Conservation (phyloP, 495 filamentous ascomycete species). For the Schizothecium vesticola region DNA sequence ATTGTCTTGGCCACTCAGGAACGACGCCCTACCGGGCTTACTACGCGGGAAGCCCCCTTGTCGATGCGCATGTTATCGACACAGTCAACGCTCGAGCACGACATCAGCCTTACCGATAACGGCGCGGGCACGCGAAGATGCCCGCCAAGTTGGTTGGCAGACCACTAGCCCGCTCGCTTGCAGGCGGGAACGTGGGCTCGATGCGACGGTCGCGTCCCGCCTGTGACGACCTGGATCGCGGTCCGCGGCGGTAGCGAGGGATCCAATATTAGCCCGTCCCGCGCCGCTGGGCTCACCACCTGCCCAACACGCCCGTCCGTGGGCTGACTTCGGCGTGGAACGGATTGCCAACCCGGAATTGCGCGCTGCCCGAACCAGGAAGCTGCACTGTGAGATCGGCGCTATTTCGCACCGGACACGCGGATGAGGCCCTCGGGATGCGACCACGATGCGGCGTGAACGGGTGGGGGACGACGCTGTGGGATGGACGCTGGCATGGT, state of each 20-base stretch:
- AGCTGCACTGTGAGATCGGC: background rate
- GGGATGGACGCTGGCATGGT: background rate
- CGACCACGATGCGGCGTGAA: background rate
- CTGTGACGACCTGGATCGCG: background rate
- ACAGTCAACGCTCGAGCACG: background rate
- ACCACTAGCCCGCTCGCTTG: background rate
- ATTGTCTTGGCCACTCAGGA: background rate
- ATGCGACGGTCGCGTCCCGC: conserved; percentile 4
- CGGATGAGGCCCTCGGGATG: background rate
- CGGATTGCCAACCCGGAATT: background rate
- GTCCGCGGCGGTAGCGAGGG: conserved; percentile 1
- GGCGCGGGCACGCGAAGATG: background rate
- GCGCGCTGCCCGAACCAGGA: conserved; percentile 1
- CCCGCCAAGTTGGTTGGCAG: background rate
- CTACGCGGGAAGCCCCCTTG: background rate
- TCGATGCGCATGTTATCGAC: conserved; percentile 19
- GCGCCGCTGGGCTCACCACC: background rate
- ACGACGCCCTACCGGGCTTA: background rate
- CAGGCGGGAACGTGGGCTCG: background rate
- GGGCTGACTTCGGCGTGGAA: background rate
- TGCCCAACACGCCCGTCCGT: background rate
- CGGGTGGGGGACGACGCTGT: background rate
- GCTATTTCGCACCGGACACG: background rate
- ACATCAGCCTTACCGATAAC: conserved; percentile 9
- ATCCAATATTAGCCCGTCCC: conserved; percentile 6